A percentile compares a stretch with the other conserved stretches of the same genome.
Evolutionary conservation across 2,329 filamentous ascomycete genomes (phyloP).

Genomic region (Aspergillus latus): DNA sequence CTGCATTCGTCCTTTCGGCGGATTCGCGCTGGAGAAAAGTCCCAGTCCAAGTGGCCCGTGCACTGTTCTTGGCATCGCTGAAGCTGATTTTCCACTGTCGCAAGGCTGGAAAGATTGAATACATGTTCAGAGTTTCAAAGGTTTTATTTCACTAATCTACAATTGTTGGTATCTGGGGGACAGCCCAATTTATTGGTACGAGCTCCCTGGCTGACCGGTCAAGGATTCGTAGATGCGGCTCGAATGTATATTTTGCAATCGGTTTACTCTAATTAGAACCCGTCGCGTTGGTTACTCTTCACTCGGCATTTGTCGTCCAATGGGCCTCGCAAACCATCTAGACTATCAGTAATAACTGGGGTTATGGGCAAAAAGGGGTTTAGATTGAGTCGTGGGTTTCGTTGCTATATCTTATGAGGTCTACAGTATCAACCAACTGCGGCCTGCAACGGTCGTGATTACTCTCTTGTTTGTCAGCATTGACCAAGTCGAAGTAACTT

Average conservation of each 20-base stretch:
- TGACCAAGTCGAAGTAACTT: not conserved
- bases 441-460: constrained; percentile 3
- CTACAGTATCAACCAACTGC: no score
- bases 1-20: constrained; percentile 12
- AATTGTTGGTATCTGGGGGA: not conserved
- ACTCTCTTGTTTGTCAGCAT: constrained; percentile 3
- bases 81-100: not conserved
- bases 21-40: constrained; percentile 18
- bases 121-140: not conserved
- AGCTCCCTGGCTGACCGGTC: not conserved
- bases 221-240: not conserved
- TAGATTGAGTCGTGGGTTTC: no score
- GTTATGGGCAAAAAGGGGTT: no score
- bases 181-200: not conserved
- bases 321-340: not conserved
- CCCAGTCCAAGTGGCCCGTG: constrained; percentile 21
- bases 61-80: constrained; percentile 7
- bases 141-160: no score
- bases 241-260: not conserved
- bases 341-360: no score
- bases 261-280: not conserved
- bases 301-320: not conserved
- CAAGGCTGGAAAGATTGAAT: not conserved
- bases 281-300: not conserved
- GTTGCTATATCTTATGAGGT: no score